These are phyloP conservation scores for Daedaleopsis sinensis DNA, from an alignment of 768 basidiomycete genomes.

Conservation along the genomic window DNA sequence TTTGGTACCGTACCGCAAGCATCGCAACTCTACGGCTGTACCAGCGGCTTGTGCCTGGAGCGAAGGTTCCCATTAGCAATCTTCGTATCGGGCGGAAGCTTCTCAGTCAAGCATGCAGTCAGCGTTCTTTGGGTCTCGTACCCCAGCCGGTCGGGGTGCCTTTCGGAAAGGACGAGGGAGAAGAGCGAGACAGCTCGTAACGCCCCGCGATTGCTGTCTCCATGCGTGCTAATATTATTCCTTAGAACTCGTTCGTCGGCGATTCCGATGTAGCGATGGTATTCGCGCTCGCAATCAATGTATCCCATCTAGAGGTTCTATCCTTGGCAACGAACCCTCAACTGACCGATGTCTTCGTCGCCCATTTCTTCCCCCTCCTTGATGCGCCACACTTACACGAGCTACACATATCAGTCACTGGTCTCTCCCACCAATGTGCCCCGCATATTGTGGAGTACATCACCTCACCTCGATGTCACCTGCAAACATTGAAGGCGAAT, in stretches of 20 bases:
- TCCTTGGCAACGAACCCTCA: constrained; percentile 51
- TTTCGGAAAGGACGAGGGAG: too few species aligned
- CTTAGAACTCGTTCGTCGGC: constrained; percentile 45
- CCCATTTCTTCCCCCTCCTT: constrained; percentile 52
- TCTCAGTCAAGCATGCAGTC: neutral
- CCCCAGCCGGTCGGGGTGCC: too few species aligned
- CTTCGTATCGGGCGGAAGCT: neutral
- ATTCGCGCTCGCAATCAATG: constrained; percentile 55
- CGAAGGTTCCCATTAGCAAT: too few species aligned
- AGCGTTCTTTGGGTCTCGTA: neutral
- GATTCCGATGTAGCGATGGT: constrained; percentile 37
- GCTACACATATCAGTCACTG: constrained; percentile 53
- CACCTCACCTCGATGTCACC: constrained; percentile 49
- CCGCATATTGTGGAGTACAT: constrained; percentile 52
- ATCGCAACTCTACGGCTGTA: too few species aligned
- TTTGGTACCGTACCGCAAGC: too few species aligned
- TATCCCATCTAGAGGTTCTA: constrained; percentile 53
- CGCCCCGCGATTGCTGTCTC: too few species aligned
- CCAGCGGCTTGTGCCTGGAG: too few species aligned
- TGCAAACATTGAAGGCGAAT: constrained; percentile 55
- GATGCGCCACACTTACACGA: constrained; percentile 51
- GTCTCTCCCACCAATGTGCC: constrained; percentile 30
- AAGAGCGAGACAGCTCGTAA: too few species aligned
- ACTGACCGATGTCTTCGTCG: constrained; percentile 55
- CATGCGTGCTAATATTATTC: neutral